phyloP scores from a whole-genome alignment of 225 moss, liverwort and hornwort genomes.

The Ulota crispa region DNA sequence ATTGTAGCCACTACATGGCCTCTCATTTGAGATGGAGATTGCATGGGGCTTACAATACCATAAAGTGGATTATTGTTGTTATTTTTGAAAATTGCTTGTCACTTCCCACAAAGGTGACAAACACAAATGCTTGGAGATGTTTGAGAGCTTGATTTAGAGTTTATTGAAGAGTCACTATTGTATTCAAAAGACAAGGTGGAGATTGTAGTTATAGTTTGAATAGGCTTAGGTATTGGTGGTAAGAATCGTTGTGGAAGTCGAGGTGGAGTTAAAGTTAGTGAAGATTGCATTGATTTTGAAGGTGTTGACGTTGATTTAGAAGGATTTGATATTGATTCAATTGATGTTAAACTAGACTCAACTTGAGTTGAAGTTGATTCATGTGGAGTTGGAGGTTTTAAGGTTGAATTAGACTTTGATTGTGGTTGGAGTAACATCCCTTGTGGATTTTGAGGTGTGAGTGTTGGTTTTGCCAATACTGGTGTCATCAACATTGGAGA shows the following conservation, averaged over 20 bases:
- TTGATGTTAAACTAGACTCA: neutral
- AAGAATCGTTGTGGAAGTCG: neutral
- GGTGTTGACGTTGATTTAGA: neutral
- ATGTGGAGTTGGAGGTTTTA: neutral
- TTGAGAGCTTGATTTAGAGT: neutral
- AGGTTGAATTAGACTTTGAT: neutral
- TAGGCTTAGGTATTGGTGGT: neutral
- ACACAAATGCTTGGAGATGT: neutral
- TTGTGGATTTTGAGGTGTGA: neutral
- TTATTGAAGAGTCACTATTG: neutral
- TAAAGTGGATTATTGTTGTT: conserved; percentile 19
- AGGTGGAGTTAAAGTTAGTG: neutral
- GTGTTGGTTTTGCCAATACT: neutral
- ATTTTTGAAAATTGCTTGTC: neutral
- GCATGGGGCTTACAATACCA: neutral
- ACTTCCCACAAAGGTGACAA: neutral
- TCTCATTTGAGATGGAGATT: neutral
- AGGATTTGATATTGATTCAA: neutral
- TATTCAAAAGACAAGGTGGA: neutral
- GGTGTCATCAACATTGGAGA: neutral
- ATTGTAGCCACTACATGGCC: neutral
- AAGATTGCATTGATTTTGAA: neutral
- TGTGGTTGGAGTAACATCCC: neutral
- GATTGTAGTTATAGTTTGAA: neutral
- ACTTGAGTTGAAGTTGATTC: neutral